A percentile compares a stretch with the other conserved stretches of the same genome.
phyloP scores from a whole-genome alignment of 441 rosid genomes.

The Manihot esculenta region DNA sequence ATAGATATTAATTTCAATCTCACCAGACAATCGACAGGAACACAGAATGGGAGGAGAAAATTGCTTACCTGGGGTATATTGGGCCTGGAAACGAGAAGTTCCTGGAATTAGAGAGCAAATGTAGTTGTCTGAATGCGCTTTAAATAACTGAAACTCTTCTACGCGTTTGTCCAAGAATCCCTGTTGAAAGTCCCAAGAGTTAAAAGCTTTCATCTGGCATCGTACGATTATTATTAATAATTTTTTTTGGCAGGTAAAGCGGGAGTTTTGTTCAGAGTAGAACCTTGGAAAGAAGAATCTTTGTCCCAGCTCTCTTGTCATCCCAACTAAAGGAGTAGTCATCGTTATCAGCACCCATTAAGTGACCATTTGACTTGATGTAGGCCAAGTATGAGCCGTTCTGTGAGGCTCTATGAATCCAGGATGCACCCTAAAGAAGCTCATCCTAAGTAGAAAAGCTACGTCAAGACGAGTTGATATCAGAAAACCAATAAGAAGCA shows the following conservation, averaged over 20 bases:
- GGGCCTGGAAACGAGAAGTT: slow-evolving; percentile 59
- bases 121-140: slow-evolving; percentile 64
- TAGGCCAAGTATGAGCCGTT: slow-evolving; percentile 48
- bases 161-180: slow-evolving; percentile 53
- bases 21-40: background rate
- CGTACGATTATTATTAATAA: no score
- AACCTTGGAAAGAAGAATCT: slow-evolving; percentile 79
- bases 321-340: slow-evolving; percentile 86
- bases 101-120: slow-evolving; percentile 74
- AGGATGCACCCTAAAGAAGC: slow-evolving; percentile 95
- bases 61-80: slow-evolving; percentile 55
- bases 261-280: background rate
- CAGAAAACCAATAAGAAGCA: background rate
- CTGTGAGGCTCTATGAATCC: slow-evolving; percentile 80
- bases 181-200: slow-evolving; percentile 31
- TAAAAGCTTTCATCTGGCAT: background rate
- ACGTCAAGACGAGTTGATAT: background rate
- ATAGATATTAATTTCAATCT: background rate
- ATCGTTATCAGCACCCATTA: slow-evolving; percentile 58
- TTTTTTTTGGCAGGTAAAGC: background rate
- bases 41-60: background rate
- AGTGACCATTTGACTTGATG: slow-evolving; percentile 60
- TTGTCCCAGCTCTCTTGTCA: slow-evolving; percentile 71
- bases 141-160: slow-evolving; percentile 46
- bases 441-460: slow-evolving; percentile 54